Percentiles rank a stretch among this genome's conserved stretches.
These are phyloP conservation scores for Colletotrichum limetticola DNA, from an alignment of 2,329 filamentous ascomycete species.

Conservation along the genomic window DNA sequence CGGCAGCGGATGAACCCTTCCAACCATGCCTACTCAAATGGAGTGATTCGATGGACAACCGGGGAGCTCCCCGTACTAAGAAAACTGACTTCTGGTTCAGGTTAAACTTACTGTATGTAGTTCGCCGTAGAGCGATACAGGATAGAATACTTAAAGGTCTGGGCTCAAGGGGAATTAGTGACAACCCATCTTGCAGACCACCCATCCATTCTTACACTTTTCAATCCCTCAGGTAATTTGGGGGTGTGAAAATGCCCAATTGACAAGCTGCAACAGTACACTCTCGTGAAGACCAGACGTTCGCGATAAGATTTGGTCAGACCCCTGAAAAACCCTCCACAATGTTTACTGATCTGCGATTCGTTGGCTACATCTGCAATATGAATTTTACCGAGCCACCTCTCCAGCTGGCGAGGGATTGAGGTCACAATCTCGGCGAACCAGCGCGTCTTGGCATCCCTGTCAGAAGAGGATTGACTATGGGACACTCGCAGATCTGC, in stretches of 20 bases:
- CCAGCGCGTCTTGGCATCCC: background rate
- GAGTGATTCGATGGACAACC: background rate
- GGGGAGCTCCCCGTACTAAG: background rate
- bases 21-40: accelerated
- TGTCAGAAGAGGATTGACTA: background rate
- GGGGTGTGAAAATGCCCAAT: too few relatives aligned
- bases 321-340: background rate
- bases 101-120: background rate
- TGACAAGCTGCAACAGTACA: background rate
- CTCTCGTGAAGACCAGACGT: background rate
- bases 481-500: background rate
- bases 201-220: too few relatives aligned
- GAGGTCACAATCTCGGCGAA: background rate
- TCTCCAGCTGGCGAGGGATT: background rate
- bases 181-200: background rate
- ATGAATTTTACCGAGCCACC: background rate
- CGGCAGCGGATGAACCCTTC: too few relatives aligned
- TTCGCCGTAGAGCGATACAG: too few relatives aligned
- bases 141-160: background rate
- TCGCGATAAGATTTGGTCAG: background rate
- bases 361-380: background rate
- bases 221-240: too few relatives aligned
- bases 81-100: background rate
- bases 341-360: background rate
- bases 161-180: background rate